Percentiles rank a stretch among this genome's conserved stretches.
Evolutionary conservation across 345 rosid genomes (phyloP).

Genomic region (Arabidopsis suecica): DNA sequence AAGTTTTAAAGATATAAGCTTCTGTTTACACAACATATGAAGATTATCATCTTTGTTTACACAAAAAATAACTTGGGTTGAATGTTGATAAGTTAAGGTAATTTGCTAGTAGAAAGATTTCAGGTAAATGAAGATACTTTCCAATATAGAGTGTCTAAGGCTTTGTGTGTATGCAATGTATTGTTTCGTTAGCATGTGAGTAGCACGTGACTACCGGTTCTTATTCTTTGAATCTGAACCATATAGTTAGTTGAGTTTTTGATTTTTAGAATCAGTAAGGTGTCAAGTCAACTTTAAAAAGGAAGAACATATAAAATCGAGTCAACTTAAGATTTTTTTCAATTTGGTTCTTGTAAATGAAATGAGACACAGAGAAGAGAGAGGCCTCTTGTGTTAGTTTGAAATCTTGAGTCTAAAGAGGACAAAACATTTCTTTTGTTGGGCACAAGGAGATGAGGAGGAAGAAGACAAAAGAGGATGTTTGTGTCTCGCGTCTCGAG

Average conservation of each 20-base stretch:
- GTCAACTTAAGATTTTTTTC: not conserved
- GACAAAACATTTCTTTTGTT: slow-evolving; percentile 40
- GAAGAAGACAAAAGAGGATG: slow-evolving; percentile 46
- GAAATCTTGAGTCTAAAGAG: slow-evolving; percentile 22
- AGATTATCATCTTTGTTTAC: slow-evolving; percentile 6
- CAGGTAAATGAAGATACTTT: slow-evolving; percentile 13
- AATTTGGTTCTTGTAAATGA: slow-evolving; percentile 3
- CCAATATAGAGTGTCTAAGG: not conserved
- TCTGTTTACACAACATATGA: not conserved
- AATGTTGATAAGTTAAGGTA: slow-evolving; percentile 15
- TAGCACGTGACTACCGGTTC: slow-evolving; percentile 32
- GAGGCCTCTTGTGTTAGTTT: not conserved
- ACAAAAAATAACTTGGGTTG: slow-evolving; percentile 6
- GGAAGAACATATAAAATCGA: slow-evolving; percentile 8
- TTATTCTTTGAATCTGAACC: slow-evolving; percentile 38
- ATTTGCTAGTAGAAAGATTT: not conserved
- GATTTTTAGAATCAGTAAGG: slow-evolving; percentile 8
- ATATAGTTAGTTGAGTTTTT: slow-evolving; percentile 27
- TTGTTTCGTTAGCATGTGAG: slow-evolving; percentile 33
- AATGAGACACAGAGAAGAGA: not conserved
- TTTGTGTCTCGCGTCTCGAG: slow-evolving; percentile 40
- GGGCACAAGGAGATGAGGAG: slow-evolving; percentile 28
- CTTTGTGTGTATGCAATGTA: not conserved
- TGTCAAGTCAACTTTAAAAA: slow-evolving; percentile 26
- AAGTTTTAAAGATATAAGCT: slow-evolving; percentile 11